phyloP scores from a whole-genome alignment of 2,329 filamentous ascomycete species.

The Zasmidium cellare region DNA sequence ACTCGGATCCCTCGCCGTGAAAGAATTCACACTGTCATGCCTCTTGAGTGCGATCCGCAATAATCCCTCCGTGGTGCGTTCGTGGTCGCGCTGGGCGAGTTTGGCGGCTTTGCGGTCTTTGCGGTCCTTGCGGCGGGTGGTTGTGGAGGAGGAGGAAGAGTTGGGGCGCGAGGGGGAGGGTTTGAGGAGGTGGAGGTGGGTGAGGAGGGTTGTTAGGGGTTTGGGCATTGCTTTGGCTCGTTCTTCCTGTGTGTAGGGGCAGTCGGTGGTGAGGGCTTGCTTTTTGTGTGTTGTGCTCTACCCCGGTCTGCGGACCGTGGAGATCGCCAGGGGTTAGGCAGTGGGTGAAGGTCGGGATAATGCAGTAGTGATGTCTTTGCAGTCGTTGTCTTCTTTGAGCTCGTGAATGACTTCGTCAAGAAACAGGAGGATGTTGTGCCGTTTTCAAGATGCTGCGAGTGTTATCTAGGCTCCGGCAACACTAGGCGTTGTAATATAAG shows the following conservation, averaged over 20 bases:
- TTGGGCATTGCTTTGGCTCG: neutral
- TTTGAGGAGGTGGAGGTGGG: neutral
- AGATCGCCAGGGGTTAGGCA: neutral
- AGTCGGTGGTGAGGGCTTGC: neutral
- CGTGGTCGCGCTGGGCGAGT: constrained; percentile 11
- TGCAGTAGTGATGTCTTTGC: neutral
- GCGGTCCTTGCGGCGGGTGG: neutral
- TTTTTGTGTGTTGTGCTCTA: too few relatives aligned
- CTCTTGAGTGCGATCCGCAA: constrained; percentile 16
- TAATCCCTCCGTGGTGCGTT: constrained; percentile 19
- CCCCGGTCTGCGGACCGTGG: neutral
- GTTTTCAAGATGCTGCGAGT: too few relatives aligned
- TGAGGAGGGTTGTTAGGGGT: neutral
- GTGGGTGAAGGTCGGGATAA: neutral
- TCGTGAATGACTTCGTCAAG: too few relatives aligned
- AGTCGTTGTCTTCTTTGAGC: too few relatives aligned
- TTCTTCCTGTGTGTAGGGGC: too few relatives aligned
- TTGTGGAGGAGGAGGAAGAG: neutral
- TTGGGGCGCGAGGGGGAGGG: neutral
- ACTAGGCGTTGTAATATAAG: too few relatives aligned
- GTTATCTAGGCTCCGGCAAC: too few relatives aligned
- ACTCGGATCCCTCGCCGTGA: constrained; percentile 24
- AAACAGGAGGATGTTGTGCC: too few relatives aligned
- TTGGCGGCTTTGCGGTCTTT: constrained; percentile 6
- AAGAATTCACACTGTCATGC: constrained; percentile 17